Evolutionary conservation across 1,284 basidiomycete species (phyloP).

Genomic region (Vanrija sp.): DNA sequence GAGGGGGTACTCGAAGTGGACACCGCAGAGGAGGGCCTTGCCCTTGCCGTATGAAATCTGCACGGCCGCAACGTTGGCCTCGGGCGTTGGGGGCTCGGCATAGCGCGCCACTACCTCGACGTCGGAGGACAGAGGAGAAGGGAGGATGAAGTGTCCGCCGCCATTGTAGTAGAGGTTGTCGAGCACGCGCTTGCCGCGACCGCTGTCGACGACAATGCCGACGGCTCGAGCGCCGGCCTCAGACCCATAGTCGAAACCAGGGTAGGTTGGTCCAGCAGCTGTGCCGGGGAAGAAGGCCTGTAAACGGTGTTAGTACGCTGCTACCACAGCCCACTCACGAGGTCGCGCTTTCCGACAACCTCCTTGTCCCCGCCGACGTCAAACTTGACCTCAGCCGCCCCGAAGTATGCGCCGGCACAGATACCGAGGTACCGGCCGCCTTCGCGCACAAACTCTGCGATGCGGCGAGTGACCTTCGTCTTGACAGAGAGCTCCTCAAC

Average conservation of each 20-base stretch:
- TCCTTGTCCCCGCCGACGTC: constrained; percentile 53
- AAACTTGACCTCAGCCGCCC: constrained; percentile 52
- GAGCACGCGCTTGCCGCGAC: constrained; percentile 20
- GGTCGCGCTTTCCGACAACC: constrained; percentile 54
- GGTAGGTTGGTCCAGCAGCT: constrained; percentile 57
- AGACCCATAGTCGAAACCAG: constrained; percentile 56
- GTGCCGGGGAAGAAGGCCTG: constrained; percentile 58
- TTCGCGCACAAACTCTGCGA: constrained; percentile 61
- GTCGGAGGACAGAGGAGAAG: constrained; percentile 31
- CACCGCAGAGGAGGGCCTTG: constrained; percentile 59
- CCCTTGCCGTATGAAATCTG: constrained; percentile 57
- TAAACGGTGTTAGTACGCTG: neutral
- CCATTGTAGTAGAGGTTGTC: constrained; percentile 57
- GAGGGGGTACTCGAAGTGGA: constrained; percentile 63
- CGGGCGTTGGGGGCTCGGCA: constrained; percentile 25
- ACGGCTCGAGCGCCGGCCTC: constrained; percentile 51
- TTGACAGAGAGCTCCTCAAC: constrained; percentile 51
- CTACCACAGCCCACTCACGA: constrained; percentile 38
- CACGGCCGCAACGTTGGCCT: constrained; percentile 54
- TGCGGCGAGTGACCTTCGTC: constrained; percentile 49
- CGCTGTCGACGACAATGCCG: constrained; percentile 31
- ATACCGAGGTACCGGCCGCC: constrained; percentile 70
- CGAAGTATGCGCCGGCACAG: constrained; percentile 61
- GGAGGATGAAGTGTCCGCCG: constrained; percentile 53
- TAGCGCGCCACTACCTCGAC: constrained; percentile 51